These are phyloP conservation scores for Blastosporella zonata DNA, from an alignment of 1,284 basidiomycete species.

Conservation along the genomic window DNA sequence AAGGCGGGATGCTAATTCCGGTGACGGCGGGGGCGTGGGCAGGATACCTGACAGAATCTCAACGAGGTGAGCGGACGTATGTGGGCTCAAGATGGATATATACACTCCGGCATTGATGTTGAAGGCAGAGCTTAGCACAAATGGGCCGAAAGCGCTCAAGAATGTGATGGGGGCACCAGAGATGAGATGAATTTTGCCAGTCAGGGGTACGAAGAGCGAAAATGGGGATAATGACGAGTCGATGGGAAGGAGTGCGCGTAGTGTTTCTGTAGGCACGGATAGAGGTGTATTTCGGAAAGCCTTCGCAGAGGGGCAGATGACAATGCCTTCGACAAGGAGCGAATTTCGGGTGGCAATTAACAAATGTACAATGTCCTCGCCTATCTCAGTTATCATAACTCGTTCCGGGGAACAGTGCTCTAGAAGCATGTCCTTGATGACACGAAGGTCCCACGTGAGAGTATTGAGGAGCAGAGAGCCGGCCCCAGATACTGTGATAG, in stretches of 20 bases:
- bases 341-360: conserved; percentile 10
- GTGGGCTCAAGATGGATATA: conserved; percentile 28
- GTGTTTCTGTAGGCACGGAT: conserved; percentile 2
- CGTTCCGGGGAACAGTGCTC: conserved; percentile 16
- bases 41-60: conserved; percentile 17
- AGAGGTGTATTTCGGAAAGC: not conserved
- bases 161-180: conserved; percentile 11
- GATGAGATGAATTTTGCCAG: conserved; percentile 17
- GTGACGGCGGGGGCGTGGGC: conserved; percentile 36
- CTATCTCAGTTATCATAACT: conserved; percentile 12
- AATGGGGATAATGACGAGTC: conserved; percentile 13
- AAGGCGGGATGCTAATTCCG: conserved; percentile 19
- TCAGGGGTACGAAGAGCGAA: conserved; percentile 18
- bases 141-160: conserved; percentile 25
- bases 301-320: conserved; percentile 8
- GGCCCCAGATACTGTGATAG: conserved; percentile 27
- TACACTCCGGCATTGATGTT: conserved; percentile 20
- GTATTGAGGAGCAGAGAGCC: conserved; percentile 25
- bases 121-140: conserved; percentile 30
- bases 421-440: conserved; percentile 17
- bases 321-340: conserved; percentile 12
- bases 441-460: conserved; percentile 17
- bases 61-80: conserved; percentile 16
- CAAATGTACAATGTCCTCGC: conserved; percentile 4
- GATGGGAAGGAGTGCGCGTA: conserved; percentile 16